Conservation (phyloP, 768 basidiomycete genomes). For the Psilocybe azurescens region DNA sequence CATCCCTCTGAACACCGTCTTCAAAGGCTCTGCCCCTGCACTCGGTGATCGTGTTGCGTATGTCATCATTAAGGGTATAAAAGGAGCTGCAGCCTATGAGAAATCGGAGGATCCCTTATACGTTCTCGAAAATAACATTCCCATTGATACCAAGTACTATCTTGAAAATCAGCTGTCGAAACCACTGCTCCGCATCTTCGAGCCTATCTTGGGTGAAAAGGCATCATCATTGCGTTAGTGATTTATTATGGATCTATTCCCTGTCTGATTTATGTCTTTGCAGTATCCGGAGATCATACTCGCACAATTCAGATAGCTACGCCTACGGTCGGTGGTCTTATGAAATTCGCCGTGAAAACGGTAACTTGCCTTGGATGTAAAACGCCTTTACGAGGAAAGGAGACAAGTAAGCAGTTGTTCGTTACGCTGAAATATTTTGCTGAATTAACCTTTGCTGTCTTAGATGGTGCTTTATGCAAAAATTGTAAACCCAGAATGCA, state of each 20-base stretch:
- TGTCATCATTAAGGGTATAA: slow-evolving; percentile 96
- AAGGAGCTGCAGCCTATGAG: slow-evolving; percentile 97
- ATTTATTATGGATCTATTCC: slow-evolving; percentile 1
- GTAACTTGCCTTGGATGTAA: slow-evolving; percentile 96
- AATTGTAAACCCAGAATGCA: slow-evolving; percentile 88
- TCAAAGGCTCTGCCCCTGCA: slow-evolving; percentile 89
- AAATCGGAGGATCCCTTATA: slow-evolving; percentile 98
- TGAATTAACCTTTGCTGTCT: neutral
- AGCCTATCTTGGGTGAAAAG: slow-evolving; percentile 95
- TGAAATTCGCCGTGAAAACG: slow-evolving; percentile 98
- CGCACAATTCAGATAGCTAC: slow-evolving; percentile 96
- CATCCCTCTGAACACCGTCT: neutral
- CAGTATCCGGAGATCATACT: slow-evolving; percentile 97
- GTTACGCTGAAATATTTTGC: neutral
- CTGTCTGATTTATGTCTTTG: slow-evolving; percentile 7
- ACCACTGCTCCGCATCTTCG: slow-evolving; percentile 96
- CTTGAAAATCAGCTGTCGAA: slow-evolving; percentile 98
- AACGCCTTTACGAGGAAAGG: slow-evolving; percentile 82
- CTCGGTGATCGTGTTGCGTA: slow-evolving; percentile 98
- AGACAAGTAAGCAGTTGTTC: slow-evolving; percentile 53
- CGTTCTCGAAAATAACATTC: slow-evolving; percentile 96
- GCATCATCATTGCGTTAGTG: slow-evolving; percentile 75
- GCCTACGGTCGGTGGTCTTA: slow-evolving; percentile 93
- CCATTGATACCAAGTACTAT: slow-evolving; percentile 98
- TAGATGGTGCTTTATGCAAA: slow-evolving; percentile 93